Conservation (phyloP, 164 flowering plant genomes). For the Chloranthus sessilifolius region DNA sequence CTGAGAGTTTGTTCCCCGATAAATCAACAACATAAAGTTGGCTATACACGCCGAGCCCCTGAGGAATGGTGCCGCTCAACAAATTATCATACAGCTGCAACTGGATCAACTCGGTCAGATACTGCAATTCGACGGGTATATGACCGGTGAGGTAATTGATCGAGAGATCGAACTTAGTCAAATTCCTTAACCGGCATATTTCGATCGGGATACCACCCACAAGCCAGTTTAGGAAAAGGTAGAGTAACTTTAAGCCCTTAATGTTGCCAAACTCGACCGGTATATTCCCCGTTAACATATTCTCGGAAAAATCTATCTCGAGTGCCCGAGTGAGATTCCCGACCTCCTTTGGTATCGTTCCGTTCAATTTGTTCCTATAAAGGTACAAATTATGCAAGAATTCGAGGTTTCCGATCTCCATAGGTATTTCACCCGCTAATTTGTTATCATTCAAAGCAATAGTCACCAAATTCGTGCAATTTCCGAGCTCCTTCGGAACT, state of each 20-base stretch:
- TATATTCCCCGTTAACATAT: conserved; percentile 49
- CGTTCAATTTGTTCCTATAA: conserved; percentile 56
- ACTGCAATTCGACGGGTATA: conserved; percentile 60
- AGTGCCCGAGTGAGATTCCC: conserved; percentile 51
- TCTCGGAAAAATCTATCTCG: conserved; percentile 79
- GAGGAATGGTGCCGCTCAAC: conserved; percentile 64
- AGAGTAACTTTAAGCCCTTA: conserved; percentile 36
- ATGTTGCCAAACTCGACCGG: conserved; percentile 54
- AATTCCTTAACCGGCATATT: conserved; percentile 43
- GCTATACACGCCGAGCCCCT: conserved; percentile 48
- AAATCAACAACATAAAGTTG: conserved; percentile 69
- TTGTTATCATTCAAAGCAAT: conserved; percentile 59
- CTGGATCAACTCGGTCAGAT: conserved; percentile 36
- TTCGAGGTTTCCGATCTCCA: conserved; percentile 49
- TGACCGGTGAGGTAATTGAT: conserved; percentile 57
- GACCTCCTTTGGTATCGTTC: conserved; percentile 61
- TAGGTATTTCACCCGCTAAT: conserved; percentile 56
- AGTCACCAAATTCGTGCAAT: conserved; percentile 44
- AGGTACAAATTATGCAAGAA: conserved; percentile 42
- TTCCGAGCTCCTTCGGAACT: conserved; percentile 60
- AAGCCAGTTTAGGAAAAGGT: conserved; percentile 59
- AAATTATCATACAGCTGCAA: conserved; percentile 60
- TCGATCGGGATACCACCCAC: conserved; percentile 59
- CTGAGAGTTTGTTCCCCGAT: conserved; percentile 48
- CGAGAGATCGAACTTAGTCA: conserved; percentile 58